Evolutionary conservation across 2,329 filamentous ascomycete genomes (phyloP), one percentile per base, ranked within the genome.

Genomic region (Apiospora hydei): DNA sequence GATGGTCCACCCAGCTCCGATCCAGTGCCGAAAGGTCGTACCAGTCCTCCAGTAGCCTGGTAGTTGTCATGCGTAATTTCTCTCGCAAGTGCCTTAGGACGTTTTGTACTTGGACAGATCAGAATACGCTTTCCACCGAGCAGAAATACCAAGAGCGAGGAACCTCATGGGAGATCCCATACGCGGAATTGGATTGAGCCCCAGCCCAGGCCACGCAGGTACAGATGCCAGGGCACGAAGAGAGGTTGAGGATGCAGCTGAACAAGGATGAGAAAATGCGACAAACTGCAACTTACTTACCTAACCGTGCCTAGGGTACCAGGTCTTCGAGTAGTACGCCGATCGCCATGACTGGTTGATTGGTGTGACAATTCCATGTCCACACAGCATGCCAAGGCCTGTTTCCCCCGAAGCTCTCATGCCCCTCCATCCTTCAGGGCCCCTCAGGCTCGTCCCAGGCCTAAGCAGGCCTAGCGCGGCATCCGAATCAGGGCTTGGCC

Each of bases 371-470:
- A 38, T 43, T 34, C 21, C 6, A n/a, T n/a, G 34, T 18, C 18
- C 18, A 43, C 38, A 67, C 11, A 38, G 13, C 13, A 26, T 16
- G n/a, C 38, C 38, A 43, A 46, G 51, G 26, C 51, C 51, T 57
- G 51, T 18, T 57, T 57, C 53, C 53, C 51, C 53, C 53, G 53
- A 61, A 61, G 30, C 26, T 10, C 53, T 30, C 53, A 18, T 61
- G 30, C 18, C 16, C 30, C 53, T 61, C 53, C 53, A 38, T 1
- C 46, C 21, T n/a, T 4, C 34, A 38, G 34, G 34, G 34, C 34
- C 5, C 34, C 34, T 38, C 34, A 38, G 46, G 21, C 46, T 18
- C 46, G 7, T n/a, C 51, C 24, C 30, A 38, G 16, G 53, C 43
- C 41, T 7, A 44, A 68, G 41, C 66, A 68, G 41, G 26, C 41